These are phyloP conservation scores for Colletotrichum australisinense DNA, from an alignment of 2,329 filamentous ascomycete genomes.

Conservation along the genomic window DNA sequence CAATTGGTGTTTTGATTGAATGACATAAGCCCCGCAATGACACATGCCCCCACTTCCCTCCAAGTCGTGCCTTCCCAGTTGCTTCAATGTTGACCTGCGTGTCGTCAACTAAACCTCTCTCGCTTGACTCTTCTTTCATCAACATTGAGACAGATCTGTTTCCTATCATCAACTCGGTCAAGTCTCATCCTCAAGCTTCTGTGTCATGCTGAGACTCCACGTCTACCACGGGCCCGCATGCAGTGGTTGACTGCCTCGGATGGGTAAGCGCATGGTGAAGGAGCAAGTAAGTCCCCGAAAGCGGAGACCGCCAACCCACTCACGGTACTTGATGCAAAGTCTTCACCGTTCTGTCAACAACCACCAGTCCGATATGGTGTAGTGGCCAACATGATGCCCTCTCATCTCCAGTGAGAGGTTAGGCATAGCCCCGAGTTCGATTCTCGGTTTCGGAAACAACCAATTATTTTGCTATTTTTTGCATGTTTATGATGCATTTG, in stretches of 20 bases:
- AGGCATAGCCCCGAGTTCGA: constrained; percentile 22
- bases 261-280: not conserved
- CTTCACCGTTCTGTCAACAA: too few species aligned
- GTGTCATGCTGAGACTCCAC: accelerated
- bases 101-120: too few species aligned
- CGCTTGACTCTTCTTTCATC: too few species aligned
- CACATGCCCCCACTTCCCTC: constrained; percentile 6
- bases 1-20: not conserved
- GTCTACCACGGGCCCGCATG: not conserved
- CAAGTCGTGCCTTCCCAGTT: not conserved
- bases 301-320: not conserved
- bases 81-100: not conserved
- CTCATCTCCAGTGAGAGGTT: not conserved
- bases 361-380: not conserved
- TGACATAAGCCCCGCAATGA: constrained; percentile 21
- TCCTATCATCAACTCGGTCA: not conserved
- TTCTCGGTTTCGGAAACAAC: constrained; percentile 14
- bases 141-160: not conserved
- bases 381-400: constrained; percentile 16
- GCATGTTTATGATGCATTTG: too few species aligned
- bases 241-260: not conserved
- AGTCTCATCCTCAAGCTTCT: not conserved
- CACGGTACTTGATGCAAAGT: not conserved
- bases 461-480: not conserved
- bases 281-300: not conserved